These are phyloP conservation scores for Luzula sylvatica DNA, from an alignment of 176 grass and related monocot genomes.

Conservation along the genomic window DNA sequence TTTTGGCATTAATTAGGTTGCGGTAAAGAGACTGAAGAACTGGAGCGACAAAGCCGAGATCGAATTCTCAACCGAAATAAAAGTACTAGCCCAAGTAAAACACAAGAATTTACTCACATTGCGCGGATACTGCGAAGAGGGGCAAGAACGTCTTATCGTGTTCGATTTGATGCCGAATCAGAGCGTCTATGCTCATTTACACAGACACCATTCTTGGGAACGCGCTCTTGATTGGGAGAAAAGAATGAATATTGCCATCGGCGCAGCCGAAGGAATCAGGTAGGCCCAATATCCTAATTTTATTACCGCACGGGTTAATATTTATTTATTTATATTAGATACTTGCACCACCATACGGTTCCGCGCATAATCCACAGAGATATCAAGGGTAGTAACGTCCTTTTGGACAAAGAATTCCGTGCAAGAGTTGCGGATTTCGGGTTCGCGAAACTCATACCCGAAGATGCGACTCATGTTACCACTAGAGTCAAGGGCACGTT, in stretches of 20 bases:
- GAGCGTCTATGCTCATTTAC: conserved; percentile 74
- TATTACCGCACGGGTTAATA: too few species aligned
- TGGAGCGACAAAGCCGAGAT: conserved; percentile 94
- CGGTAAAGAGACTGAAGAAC: conserved; percentile 80
- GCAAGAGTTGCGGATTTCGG: conserved; percentile 78
- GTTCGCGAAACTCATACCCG: conserved; percentile 81
- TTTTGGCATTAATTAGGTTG: conserved; percentile 39
- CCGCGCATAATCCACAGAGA: conserved; percentile 87
- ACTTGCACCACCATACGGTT: conserved; percentile 59
- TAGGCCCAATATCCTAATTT: conserved; percentile 10
- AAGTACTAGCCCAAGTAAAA: conserved; percentile 61
- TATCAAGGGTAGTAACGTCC: conserved; percentile 81
- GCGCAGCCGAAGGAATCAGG: conserved; percentile 78
- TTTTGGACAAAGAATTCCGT: conserved; percentile 51
- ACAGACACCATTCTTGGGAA: conserved; percentile 65
- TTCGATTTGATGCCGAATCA: conserved; percentile 82
- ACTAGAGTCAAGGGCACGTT: conserved; percentile 94
- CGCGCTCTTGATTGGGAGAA: conserved; percentile 57
- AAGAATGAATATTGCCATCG: conserved; percentile 66
- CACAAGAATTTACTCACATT: conserved; percentile 71
- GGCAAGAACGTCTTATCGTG: conserved; percentile 79
- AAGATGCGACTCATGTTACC: conserved; percentile 81
- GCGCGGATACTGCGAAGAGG: conserved; percentile 80
- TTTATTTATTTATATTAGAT: conserved; percentile 29
- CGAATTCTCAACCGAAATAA: conserved; percentile 62